A percentile compares a stretch with the other conserved stretches of the same genome.
phyloP scores from a whole-genome alignment of 352 stramenopile genomes.

The Pythium chondricola region DNA sequence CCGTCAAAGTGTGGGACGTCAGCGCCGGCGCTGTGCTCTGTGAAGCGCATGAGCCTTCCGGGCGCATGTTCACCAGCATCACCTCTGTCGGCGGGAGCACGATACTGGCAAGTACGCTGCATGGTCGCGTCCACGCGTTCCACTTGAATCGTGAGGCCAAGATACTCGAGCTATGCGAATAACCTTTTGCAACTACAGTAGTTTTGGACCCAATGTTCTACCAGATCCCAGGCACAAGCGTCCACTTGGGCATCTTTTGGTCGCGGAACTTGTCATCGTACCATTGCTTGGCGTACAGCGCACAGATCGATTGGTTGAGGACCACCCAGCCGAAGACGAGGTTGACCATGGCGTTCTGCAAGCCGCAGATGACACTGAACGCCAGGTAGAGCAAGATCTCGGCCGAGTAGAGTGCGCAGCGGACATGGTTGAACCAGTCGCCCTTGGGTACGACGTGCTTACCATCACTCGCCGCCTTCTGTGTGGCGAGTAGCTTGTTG shows the following conservation, averaged over 20 bases:
- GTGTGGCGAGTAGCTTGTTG: constrained; percentile 46
- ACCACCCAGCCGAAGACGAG: constrained; percentile 49
- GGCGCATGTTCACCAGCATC: constrained; percentile 61
- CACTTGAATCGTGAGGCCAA: too few relatives aligned
- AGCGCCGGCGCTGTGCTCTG: constrained; percentile 19
- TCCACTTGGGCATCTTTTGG: constrained; percentile 13
- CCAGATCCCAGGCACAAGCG: constrained; percentile 23
- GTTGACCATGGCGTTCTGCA: constrained; percentile 34
- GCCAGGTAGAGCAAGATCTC: constrained; percentile 60
- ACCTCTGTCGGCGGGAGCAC: constrained; percentile 26
- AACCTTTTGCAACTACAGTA: too few relatives aligned
- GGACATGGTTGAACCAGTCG: constrained; percentile 61
- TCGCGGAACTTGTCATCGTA: constrained; percentile 54
- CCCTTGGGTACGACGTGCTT: constrained; percentile 50
- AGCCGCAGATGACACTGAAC: constrained; percentile 36
- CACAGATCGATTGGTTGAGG: constrained; percentile 56
- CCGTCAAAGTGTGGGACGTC: constrained; percentile 64
- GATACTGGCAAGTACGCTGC: constrained; percentile 55
- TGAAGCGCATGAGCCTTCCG: constrained; percentile 38
- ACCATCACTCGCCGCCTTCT: constrained; percentile 43
- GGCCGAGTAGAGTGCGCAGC: constrained; percentile 53
- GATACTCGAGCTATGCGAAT: too few relatives aligned
- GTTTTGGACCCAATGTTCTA: too few relatives aligned
- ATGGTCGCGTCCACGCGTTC: constrained; percentile 39
- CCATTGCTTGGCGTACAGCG: constrained; percentile 47